Conservation (phyloP, 78 protist species). For the Polysphondylium violaceum region DNA sequence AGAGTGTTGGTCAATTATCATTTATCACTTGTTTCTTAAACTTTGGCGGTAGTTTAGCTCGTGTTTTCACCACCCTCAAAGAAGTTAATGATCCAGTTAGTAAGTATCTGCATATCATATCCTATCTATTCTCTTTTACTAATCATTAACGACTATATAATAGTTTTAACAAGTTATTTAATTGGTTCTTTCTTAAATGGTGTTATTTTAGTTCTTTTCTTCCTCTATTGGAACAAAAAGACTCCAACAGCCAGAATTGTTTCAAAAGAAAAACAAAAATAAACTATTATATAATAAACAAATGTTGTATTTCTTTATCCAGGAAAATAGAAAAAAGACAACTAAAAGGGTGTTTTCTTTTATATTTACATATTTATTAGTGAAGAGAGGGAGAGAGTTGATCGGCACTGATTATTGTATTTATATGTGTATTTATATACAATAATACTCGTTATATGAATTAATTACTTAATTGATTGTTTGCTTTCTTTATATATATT, state of each 20-base stretch:
- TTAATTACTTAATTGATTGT: neutral
- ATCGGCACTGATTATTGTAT: no score
- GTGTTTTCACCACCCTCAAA: slow-evolving; percentile 89
- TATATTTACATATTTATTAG: no score
- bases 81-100: slow-evolving; percentile 75
- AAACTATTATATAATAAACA: neutral
- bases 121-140: neutral
- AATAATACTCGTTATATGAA: neutral
- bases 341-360: no score
- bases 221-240: slow-evolving; percentile 79
- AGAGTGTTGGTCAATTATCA: slow-evolving; percentile 87
- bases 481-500: neutral
- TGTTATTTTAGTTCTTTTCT: slow-evolving; percentile 71
- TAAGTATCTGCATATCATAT: neutral
- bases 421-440: slow-evolving; percentile 1
- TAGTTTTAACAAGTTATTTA: slow-evolving; percentile 54
- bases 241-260: slow-evolving; percentile 39
- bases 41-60: slow-evolving; percentile 88
- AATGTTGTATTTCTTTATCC: neutral
- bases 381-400: no score
- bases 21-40: slow-evolving; percentile 80
- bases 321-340: no score
- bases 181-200: slow-evolving; percentile 61
- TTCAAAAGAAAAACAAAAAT: slow-evolving; percentile 1
- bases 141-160: slow-evolving; percentile 3